These are phyloP conservation scores for Zasmidium citrigriseum DNA, from an alignment of 2,329 filamentous ascomycete genomes.

Conservation along the genomic window DNA sequence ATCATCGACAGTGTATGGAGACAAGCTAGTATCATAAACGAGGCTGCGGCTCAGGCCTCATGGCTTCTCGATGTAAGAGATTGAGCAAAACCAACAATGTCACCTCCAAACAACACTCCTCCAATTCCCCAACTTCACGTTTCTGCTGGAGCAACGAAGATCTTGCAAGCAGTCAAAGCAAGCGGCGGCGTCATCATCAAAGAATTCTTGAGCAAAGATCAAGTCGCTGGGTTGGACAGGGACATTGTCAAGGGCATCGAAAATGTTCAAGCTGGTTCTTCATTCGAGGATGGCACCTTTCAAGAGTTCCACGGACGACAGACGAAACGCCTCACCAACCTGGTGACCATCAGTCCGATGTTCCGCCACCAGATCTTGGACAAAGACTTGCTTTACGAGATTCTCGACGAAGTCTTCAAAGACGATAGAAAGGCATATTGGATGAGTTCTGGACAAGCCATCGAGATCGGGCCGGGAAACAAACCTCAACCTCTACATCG, in stretches of 20 bases:
- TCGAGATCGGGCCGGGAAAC: neutral
- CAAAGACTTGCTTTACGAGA: constrained; percentile 1
- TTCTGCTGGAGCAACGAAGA: neutral
- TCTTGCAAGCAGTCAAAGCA: neutral
- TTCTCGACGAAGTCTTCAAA: neutral
- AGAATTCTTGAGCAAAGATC: neutral
- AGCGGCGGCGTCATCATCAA: constrained; percentile 6
- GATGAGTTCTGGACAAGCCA: constrained; percentile 1
- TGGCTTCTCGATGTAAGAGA: no score
- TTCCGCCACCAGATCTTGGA: constrained; percentile 3
- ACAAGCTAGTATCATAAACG: no score
- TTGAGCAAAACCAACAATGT: neutral
- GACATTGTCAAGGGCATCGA: neutral
- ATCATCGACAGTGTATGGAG: no score
- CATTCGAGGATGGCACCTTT: neutral
- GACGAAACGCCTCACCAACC: constrained; percentile 1
- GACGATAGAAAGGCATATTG: neutral
- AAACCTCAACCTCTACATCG: constrained; percentile 3
- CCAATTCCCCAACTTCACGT: neutral
- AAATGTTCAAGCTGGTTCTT: neutral
- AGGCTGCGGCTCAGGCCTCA: no score
- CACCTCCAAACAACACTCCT: neutral
- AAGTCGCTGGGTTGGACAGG: neutral
- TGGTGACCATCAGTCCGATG: neutral
- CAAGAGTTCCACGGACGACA: constrained; percentile 3